Percentiles rank a stretch among this genome's conserved stretches.
Conservation (phyloP, 1,139 yeast genomes). For the Hanseniaspora gamundiae region DNA sequence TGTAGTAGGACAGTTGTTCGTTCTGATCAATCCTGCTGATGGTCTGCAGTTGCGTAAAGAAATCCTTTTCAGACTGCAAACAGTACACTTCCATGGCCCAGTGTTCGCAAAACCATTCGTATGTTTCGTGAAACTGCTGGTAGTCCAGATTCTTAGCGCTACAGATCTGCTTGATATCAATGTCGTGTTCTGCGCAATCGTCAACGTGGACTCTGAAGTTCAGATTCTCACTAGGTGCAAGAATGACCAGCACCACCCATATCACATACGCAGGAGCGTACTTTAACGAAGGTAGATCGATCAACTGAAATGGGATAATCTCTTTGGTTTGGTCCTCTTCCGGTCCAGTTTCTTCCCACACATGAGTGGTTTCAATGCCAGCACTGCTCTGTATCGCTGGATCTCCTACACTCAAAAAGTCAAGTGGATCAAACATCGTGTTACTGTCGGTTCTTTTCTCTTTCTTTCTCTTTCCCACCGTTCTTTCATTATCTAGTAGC, state of each 20-base stretch:
- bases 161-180: neutral
- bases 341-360: neutral
- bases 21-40: neutral
- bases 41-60: neutral
- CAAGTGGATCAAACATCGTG: neutral
- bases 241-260: neutral
- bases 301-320: neutral
- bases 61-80: neutral
- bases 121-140: neutral
- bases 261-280: slow-evolving; percentile 1
- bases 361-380: neutral
- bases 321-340: neutral
- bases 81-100: slow-evolving; percentile 1
- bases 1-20: neutral
- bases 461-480: neutral
- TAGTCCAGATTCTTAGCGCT: neutral
- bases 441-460: neutral
- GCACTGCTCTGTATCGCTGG: neutral
- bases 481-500: neutral
- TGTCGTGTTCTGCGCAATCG: neutral
- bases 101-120: slow-evolving; percentile 1
- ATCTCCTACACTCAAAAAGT: neutral
- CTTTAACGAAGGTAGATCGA: slow-evolving; percentile 5
- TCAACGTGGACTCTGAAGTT: slow-evolving; percentile 1
- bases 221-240: slow-evolving; percentile 4